Evolutionary conservation across 2,329 filamentous ascomycete genomes (phyloP), one percentile per base, ranked within the genome.

Genomic region (Ustilaginoidea virens): DNA sequence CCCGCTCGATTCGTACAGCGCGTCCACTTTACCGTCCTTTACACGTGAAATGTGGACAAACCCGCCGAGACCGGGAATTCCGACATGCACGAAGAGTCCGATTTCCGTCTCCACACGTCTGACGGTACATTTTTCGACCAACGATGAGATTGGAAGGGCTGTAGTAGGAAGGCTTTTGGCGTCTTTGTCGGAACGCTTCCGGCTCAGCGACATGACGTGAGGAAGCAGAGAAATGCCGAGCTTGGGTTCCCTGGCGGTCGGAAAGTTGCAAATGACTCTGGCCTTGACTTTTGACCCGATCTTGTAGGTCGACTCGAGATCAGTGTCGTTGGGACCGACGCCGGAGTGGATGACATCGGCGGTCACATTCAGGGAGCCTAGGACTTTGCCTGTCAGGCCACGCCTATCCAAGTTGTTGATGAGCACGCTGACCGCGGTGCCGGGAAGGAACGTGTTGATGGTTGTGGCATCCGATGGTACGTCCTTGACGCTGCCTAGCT

Each of bases 31-130:
- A 40, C 78, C 77, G 49, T 98, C 87, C 34, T 87, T 80, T 36
- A 98, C 69, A 38, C 81, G 73, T 1, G 90, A 98, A 39, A 98
- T 92, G 51, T 98, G 90, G 14, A 92, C 85, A 45, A 94, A 98
- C 7, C 82, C 82, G n/a, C 70, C 61, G 3, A 87, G 61, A 17
- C 74, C 82, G 4, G 51, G 37, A 11, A 56, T 38, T 2, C 74
- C 75, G 22, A 85, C 55, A 39, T 80, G 70, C 6, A 85, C 65
- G 43, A 92, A 93, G 3, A 94, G 61, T 30, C 90, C 92, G 35
- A 87, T 69, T 3, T 76, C 74, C 5, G 74, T 62, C 39, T 92
- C 80, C 3, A 94, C 82, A 39, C 79, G 79, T 30, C 74, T 68
- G 6, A 98, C 74, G 21, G 72, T 83, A 32, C 80, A 82, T 39